Evolutionary conservation across 257 asterid species (phyloP), one percentile per base, ranked within the genome.

Genomic region (Cinchona pubescens): DNA sequence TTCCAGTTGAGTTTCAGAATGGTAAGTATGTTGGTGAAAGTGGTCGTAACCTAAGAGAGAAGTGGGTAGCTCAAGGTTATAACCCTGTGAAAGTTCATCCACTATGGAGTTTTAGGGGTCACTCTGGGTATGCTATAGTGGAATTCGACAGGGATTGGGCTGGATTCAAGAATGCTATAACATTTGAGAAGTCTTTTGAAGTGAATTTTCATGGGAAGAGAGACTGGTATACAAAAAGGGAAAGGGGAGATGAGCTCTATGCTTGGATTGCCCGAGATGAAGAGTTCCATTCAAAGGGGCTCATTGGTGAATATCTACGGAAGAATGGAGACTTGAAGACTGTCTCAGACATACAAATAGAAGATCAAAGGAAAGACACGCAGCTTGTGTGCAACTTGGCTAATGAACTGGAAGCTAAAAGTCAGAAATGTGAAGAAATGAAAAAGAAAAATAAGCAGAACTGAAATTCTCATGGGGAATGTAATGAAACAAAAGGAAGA

Each of bases 271-370:
- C 98, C 3, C 79, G 88, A 32, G 84, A 73, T 62, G 94, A 85
- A 69, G 97, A 93, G 40, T 91, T 85, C 74, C 53, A 82, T 8
- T 75, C 86, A 11, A 45, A 67, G 34, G 84, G 81, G 46, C 48
- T 71, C 0, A 61, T 89, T 35, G 97, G 97, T 3, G 87, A 82
- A 30, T 71, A 76, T 80, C 91, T 92, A 49, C 79, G 58, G 75
- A 90, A 83, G 84, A 81, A 84, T 49, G 98, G 93, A 40, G 93
- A 91, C 72, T 73, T 93, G 79, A 93, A 87, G 89, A 85, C 89
- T 32, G 56, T 90, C 18, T 75, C 80, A 9, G 90, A 76, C 60
- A 67, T 93, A 78, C 87, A 89, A 76, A 80, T 76, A 10, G 86
- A 80, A 29, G 91, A 81, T n/a, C n/a, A 65, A 83, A 73, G 82